Conservation (phyloP, 2,329 filamentous ascomycete species). For the Penicillium griseofulvum region DNA sequence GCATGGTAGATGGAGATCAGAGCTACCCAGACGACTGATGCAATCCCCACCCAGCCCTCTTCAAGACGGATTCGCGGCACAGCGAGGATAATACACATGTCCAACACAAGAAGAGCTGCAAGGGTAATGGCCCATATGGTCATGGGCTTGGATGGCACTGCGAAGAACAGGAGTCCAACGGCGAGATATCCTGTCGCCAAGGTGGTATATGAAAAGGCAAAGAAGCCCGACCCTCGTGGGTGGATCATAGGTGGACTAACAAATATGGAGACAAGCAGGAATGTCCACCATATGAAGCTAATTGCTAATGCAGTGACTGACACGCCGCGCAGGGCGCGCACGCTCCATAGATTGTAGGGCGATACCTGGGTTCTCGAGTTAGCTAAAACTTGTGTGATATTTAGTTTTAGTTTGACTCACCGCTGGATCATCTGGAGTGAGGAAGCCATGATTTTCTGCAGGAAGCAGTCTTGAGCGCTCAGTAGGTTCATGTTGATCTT, state of each 20-base stretch:
- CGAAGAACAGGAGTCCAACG: slow-evolving; percentile 80
- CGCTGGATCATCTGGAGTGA: slow-evolving; percentile 25
- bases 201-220: slow-evolving; percentile 78
- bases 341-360: slow-evolving; percentile 92
- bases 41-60: slow-evolving; percentile 89
- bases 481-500: slow-evolving; percentile 22
- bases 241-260: slow-evolving; percentile 84
- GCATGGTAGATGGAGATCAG: slow-evolving; percentile 78
- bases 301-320: slow-evolving; percentile 72
- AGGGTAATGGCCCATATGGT: slow-evolving; percentile 70
- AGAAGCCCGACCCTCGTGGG: slow-evolving; percentile 87
- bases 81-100: slow-evolving; percentile 75
- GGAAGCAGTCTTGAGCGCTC: slow-evolving; percentile 24
- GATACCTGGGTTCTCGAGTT: slow-evolving; percentile 53
- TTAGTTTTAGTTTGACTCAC: slow-evolving; percentile 5
- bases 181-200: slow-evolving; percentile 73
- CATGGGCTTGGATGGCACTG: slow-evolving; percentile 75
- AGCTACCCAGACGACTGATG: slow-evolving; percentile 78
- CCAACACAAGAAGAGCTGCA: slow-evolving; percentile 64
- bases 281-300: slow-evolving; percentile 87
- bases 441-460: slow-evolving; percentile 9
- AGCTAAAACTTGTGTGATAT: background rate
- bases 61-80: slow-evolving; percentile 74
- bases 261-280: slow-evolving; percentile 86
- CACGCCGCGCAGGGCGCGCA: slow-evolving; percentile 74